phyloP scores from a whole-genome alignment of 2,329 filamentous ascomycete genomes.

The Botrytis fragariae region DNA sequence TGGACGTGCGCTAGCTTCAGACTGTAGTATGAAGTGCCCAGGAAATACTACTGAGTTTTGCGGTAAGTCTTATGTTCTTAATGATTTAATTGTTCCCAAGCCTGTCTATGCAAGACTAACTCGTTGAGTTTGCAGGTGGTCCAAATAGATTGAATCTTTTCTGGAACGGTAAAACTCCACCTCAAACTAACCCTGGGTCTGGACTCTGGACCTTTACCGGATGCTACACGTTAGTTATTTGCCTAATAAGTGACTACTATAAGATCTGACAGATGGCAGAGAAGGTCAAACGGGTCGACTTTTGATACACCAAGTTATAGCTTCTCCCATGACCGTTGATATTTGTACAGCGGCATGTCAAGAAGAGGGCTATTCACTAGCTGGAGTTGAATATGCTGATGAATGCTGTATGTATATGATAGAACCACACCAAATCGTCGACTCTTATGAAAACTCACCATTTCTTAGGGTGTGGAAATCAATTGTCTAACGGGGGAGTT shows the following conservation, averaged over 20 bases:
- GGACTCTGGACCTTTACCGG: conserved; percentile 27
- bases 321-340: conserved; percentile 26
- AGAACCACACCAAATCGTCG: background rate
- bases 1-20: conserved; percentile 20
- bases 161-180: conserved; percentile 33
- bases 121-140: conserved; percentile 20
- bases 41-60: conserved; percentile 39
- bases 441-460: background rate
- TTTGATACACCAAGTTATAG: conserved; percentile 21
- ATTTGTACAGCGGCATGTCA: conserved; percentile 31
- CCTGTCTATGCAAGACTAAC: background rate
- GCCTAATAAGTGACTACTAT: background rate
- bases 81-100: background rate
- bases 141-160: conserved; percentile 35
- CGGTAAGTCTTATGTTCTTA: conserved; percentile 25
- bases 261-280: conserved; percentile 5
- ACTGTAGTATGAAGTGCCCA: conserved; percentile 34
- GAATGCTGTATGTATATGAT: conserved; percentile 41
- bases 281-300: conserved; percentile 29
- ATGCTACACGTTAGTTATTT: conserved; percentile 31
- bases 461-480: conserved; percentile 21
- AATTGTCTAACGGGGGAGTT: conserved; percentile 18
- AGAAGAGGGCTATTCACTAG: conserved; percentile 39
- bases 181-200: conserved; percentile 27
- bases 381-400: conserved; percentile 46